Base-by-base conservation (phyloP, 2,329 filamentous ascomycete species). In the Knufia petricola region DNA sequence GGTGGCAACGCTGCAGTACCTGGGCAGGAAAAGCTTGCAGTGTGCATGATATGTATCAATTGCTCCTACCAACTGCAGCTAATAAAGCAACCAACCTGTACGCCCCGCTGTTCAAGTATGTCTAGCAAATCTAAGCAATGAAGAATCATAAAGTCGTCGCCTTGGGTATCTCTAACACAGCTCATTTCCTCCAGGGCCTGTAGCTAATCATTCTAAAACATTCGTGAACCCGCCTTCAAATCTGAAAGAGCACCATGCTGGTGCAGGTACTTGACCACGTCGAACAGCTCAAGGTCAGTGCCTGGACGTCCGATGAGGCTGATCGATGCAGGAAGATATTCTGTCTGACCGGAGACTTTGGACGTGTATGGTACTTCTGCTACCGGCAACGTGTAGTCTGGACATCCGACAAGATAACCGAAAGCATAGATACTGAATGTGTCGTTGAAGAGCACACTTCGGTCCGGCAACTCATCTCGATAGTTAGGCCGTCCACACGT, bases 371-470 rank as follows among this genome's bases (percentile, higher is more conserved):
- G 51, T 0, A 68, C 59, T 56, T 73, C 61, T 1, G 73, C 69
- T 2, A 73, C 58, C 0, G 71, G 68, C 30, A 68, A 63, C 1
- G 70, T 68, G 19, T 59, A 62, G 48, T 73, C 70, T 0, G 70
- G 69, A 24, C 63, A 63, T 32, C 65, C 69, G 17, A 57, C 57
- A 48, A 62, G 50, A 44, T 57, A 54, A 3, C 55, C 55, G 40
- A 58, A 55, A 10, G 55, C 52, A 37, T 70, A 62, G 24, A 54
- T 60, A 40, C 70, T 70, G 58, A 76, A 74, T 64, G 68, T 71
- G 40, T 66, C 56, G 59, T 65, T 67, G 55, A 72, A 72, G n/a
- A 64, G 45, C 12, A 47, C 47, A 10, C 20, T 49, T 17, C 44
- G 38, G 8, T 26, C 46, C 23, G 55, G 41, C 15, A 54, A 21